A percentile compares a stretch with the other conserved stretches of the same genome.
phyloP scores from a whole-genome alignment of 1,139 yeast species.

The Pichia sp. region DNA sequence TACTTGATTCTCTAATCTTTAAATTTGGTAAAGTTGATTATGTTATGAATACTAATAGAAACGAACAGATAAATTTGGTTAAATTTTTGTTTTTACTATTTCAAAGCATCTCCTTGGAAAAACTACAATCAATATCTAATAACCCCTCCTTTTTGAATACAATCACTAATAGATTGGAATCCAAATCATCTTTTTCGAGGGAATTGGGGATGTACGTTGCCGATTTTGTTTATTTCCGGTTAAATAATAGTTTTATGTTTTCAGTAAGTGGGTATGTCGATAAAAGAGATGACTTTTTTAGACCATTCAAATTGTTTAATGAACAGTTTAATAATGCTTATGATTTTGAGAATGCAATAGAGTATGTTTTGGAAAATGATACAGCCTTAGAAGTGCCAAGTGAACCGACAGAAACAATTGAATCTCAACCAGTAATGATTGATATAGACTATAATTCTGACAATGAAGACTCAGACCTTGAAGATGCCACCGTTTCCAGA shows the following conservation, averaged over 20 bases:
- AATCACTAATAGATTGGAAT: conserved; percentile 23
- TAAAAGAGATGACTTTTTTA: conserved; percentile 8
- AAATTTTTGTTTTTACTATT: conserved; percentile 6
- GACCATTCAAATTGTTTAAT: conserved; percentile 7
- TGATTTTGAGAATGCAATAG: too few species aligned
- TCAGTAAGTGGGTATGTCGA: conserved; percentile 15
- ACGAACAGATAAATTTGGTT: background rate
- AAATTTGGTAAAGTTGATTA: conserved; percentile 11
- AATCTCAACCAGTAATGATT: conserved; percentile 5
- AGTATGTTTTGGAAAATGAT: too few species aligned
- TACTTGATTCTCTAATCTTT: background rate
- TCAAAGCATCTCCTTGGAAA: background rate
- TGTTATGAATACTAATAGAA: conserved; percentile 5
- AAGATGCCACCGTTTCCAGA: conserved; percentile 32
- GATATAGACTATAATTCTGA: conserved; percentile 23
- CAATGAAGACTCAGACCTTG: conserved; percentile 44
- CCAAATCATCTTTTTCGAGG: conserved; percentile 16
- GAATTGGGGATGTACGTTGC: conserved; percentile 26
- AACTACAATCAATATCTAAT: conserved; percentile 12
- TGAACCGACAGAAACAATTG: background rate
- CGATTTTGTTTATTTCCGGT: conserved; percentile 17
- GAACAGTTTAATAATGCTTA: too few species aligned
- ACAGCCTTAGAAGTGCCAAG: conserved; percentile 4
- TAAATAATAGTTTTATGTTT: conserved; percentile 19
- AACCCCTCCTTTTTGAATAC: conserved; percentile 18